Base-by-base conservation (phyloP, 2,329 filamentous ascomycete species). In the Calonectria pseudoreteaudii region DNA sequence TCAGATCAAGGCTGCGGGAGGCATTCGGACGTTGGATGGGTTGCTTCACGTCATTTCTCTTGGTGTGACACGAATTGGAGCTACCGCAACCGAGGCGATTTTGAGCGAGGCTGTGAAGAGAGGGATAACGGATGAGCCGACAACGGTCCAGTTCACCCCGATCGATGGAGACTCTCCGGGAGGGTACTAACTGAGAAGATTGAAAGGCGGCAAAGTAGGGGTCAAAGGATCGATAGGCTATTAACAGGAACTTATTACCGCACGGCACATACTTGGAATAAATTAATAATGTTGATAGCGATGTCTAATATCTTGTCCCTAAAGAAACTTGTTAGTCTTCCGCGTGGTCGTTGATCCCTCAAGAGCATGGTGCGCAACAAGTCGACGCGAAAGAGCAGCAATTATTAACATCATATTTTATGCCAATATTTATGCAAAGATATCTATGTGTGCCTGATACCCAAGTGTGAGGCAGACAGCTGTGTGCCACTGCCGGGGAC, bases 1-100 rank as follows among this genome's bases (percentile, higher is more conserved):
- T 0, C 87, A 89, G 80, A 86, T 92, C 70, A 92, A 92, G 81
- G 90, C 90, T 0, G 89, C 90, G 0, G 90, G 90, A 0, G 90
- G 90, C 1, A 86, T 92, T 5, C 82, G 90, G 18, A 91, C 88
- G 0, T 78, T 92, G 52, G 89, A 92, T 78, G 89, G 91, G 75
- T 74, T 92, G 50, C 78, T 92, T 23, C 85, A 87, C 72, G 88
- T 90, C 13, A 89, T 89, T 85, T 86, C 85, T 2, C 74, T 91
- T 3, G 90, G 91, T 0, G 89, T 90, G 0, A 88, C 86, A 2
- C 83, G 91, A 13, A 87, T 92, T 56, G 90, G 90, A 0, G 88
- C 90, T 0, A 90, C 89, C 0, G 88, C 89, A 4, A 92, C 90
- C 0, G 82, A 85, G 50, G 84, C 85, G 0, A 92, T 92, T 47